A percentile compares a stretch with the other conserved stretches of the same genome.
Evolutionary conservation across 345 rosid genomes (phyloP).

Genomic region (Streptanthus diversifolius): DNA sequence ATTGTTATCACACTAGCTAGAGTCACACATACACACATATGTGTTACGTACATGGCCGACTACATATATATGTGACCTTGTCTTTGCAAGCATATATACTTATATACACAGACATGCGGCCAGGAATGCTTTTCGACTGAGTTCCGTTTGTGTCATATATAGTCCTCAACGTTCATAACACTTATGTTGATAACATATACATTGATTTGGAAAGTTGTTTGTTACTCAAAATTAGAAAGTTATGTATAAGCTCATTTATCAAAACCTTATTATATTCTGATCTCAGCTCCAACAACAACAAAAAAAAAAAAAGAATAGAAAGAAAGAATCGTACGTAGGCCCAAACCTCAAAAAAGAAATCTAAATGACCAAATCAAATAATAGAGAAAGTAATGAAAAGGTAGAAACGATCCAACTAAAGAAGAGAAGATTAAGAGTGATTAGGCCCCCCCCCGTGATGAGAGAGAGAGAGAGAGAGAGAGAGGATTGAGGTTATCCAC

Average conservation of each 20-base stretch:
- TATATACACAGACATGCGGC: neutral
- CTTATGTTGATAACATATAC: neutral
- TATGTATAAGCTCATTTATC: neutral
- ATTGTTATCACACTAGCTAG: neutral
- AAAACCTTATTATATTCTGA: neutral
- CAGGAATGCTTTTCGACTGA: neutral
- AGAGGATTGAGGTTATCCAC: conserved; percentile 25
- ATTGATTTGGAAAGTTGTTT: neutral
- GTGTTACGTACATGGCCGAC: neutral
- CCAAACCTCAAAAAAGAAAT: neutral
- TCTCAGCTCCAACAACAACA: neutral
- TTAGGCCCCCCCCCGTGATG: conserved; percentile 16
- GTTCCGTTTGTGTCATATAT: neutral
- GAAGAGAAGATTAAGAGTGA: conserved; percentile 13
- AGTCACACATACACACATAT: neutral
- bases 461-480: neutral
- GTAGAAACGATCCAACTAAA: conserved; percentile 1
- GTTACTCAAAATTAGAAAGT: neutral
- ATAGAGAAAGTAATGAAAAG: neutral
- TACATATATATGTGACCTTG: neutral
- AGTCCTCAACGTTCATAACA: neutral
- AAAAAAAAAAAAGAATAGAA: neutral
- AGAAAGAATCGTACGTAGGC: neutral
- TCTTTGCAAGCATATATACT: neutral
- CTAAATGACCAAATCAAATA: conserved; percentile 2